Percentiles rank a stretch among this genome's conserved stretches.
Evolutionary conservation across 768 basidiomycete species (phyloP).

Genomic region (Lyophyllum decastes): DNA sequence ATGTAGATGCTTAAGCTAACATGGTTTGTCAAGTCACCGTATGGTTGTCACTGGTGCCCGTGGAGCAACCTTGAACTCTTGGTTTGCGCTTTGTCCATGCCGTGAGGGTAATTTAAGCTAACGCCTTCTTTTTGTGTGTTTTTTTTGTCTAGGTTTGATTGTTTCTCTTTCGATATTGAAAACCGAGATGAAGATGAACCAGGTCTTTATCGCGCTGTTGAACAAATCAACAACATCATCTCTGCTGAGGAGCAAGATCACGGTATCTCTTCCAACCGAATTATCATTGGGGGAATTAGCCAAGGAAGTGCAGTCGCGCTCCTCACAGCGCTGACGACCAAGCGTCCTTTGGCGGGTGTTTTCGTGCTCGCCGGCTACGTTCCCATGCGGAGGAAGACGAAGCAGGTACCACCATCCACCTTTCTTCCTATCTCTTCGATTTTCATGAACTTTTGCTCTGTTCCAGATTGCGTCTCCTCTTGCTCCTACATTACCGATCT

Average conservation of each 20-base stretch:
- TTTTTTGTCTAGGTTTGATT: conserved; percentile 50
- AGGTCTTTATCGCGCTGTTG: conserved; percentile 48
- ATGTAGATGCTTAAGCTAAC: neutral
- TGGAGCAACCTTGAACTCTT: conserved; percentile 52
- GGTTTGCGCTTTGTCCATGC: conserved; percentile 29
- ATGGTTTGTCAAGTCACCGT: conserved; percentile 14
- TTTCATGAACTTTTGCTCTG: neutral
- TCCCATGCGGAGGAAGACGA: conserved; percentile 53
- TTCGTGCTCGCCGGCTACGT: conserved; percentile 65
- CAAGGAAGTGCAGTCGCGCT: conserved; percentile 69
- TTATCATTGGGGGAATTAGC: conserved; percentile 75
- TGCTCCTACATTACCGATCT: conserved; percentile 58
- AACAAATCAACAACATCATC: conserved; percentile 57
- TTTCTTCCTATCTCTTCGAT: neutral
- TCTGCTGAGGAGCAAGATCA: conserved; percentile 52
- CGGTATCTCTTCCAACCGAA: conserved; percentile 55
- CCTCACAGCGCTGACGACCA: conserved; percentile 52
- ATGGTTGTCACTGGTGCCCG: conserved; percentile 57
- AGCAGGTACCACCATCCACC: conserved; percentile 39
- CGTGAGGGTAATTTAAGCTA: neutral
- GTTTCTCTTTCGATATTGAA: conserved; percentile 44
- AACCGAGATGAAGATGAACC: conserved; percentile 58
- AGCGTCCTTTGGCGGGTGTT: conserved; percentile 57
- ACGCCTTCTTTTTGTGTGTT: neutral
- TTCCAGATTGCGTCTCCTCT: conserved; percentile 49